Conservation (phyloP, 2,329 filamentous ascomycete genomes). For the Ophiostoma sp. region DNA sequence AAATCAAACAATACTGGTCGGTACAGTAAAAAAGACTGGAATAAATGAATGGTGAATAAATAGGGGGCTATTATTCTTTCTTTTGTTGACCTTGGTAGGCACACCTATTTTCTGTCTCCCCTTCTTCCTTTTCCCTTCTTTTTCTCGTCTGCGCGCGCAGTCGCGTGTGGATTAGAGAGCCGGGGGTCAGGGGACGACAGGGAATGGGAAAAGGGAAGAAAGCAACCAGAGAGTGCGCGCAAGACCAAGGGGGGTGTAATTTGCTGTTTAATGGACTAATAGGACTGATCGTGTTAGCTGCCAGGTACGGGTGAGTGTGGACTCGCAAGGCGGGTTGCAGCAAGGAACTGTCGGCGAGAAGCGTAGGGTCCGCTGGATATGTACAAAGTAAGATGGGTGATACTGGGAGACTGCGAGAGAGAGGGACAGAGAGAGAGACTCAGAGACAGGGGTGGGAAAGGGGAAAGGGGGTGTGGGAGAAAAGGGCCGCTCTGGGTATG, state of each 20-base stretch:
- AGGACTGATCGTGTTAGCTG: not conserved
- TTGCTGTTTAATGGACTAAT: not conserved
- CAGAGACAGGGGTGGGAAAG: not conserved
- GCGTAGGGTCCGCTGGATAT: too few species aligned
- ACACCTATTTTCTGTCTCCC: not conserved
- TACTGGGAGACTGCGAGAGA: too few species aligned
- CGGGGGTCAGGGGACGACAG: conserved; percentile 9
- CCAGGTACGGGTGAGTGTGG: not conserved
- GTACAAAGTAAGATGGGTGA: too few species aligned
- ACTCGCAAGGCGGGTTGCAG: too few species aligned
- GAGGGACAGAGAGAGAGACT: not conserved
- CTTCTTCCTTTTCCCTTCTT: not conserved
- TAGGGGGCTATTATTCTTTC: not conserved
- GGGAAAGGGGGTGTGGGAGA: not conserved
- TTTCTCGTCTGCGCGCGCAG: not conserved
- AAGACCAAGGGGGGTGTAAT: not conserved
- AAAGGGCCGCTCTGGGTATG: conserved; percentile 7
- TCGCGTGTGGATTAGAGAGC: conserved; percentile 13
- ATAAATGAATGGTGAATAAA: not conserved
- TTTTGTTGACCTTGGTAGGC: not conserved
- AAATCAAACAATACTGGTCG: not conserved
- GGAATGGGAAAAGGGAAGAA: not conserved
- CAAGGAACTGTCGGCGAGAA: too few species aligned
- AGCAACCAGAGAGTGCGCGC: not conserved
- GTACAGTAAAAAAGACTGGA: not conserved